Evolutionary conservation across 805 yeast species (phyloP).

Genomic region (Saturnispora serradocipensis): DNA sequence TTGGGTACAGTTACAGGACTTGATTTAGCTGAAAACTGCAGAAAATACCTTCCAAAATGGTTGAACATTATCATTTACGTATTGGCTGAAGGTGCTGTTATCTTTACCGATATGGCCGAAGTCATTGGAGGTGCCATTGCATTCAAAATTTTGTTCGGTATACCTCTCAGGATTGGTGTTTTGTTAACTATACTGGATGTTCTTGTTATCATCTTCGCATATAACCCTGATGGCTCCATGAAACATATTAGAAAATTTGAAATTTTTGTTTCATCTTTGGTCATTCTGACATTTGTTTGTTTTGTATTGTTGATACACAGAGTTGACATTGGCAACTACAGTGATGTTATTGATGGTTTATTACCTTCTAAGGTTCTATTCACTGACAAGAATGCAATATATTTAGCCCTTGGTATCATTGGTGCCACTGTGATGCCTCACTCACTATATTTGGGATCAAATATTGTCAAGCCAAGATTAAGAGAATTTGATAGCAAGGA

Average conservation of each 20-base stretch:
- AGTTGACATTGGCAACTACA: constrained; percentile 44
- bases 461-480: constrained; percentile 77
- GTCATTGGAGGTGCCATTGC: constrained; percentile 92
- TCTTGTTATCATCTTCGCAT: constrained; percentile 65
- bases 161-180: constrained; percentile 72
- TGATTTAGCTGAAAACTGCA: constrained; percentile 79
- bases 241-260: constrained; percentile 71
- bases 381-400: constrained; percentile 56
- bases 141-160: constrained; percentile 60
- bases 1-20: constrained; percentile 85
- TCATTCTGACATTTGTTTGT: constrained; percentile 65
- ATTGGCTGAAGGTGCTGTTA: constrained; percentile 77
- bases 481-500: constrained; percentile 55
- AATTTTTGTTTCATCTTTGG: constrained; percentile 60
- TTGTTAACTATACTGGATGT: constrained; percentile 76
- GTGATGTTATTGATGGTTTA: constrained; percentile 54
- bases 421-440: constrained; percentile 98
- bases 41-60: constrained; percentile 58
- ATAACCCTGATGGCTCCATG: constrained; percentile 69
- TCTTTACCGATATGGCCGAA: constrained; percentile 90
- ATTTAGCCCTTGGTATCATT: constrained; percentile 69
- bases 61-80: constrained; percentile 54
- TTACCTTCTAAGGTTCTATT: constrained; percentile 53
- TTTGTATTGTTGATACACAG: constrained; percentile 61
- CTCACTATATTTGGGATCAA: constrained; percentile 75